phyloP scores from a whole-genome alignment of 805 yeast species.

The Candida nonsorbophila region DNA sequence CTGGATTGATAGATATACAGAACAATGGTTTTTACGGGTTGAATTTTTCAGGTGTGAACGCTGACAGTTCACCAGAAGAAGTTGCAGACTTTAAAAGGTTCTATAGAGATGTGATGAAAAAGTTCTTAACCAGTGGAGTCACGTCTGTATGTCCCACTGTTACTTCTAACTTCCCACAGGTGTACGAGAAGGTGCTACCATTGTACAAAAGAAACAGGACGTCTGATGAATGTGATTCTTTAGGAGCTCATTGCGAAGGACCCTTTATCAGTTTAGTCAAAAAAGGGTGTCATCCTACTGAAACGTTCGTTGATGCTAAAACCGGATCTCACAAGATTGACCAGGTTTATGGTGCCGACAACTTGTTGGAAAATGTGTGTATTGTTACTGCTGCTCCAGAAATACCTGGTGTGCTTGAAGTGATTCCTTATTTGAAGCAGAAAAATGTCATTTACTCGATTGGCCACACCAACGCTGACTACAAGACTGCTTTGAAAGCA shows the following conservation, averaged over 20 bases:
- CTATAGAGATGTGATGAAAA: constrained; percentile 41
- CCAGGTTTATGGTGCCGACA: constrained; percentile 25
- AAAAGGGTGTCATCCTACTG: constrained; percentile 48
- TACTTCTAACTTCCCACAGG: constrained; percentile 46
- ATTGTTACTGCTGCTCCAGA: constrained; percentile 52
- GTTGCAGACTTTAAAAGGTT: constrained; percentile 24
- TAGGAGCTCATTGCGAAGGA: constrained; percentile 60
- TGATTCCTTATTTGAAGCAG: constrained; percentile 30
- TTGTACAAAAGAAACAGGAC: constrained; percentile 30
- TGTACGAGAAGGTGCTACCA: constrained; percentile 45
- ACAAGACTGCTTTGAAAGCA: constrained; percentile 36
- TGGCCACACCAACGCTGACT: constrained; percentile 44
- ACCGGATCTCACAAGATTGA: constrained; percentile 22
- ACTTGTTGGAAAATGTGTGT: constrained; percentile 28
- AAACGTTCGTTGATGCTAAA: constrained; percentile 36
- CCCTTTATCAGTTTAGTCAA: constrained; percentile 47
- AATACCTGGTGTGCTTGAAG: constrained; percentile 39
- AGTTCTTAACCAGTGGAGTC: constrained; percentile 46
- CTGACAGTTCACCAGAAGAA: constrained; percentile 23
- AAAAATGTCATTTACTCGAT: constrained; percentile 36
- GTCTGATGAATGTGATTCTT: constrained; percentile 31
- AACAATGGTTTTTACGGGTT: constrained; percentile 55
- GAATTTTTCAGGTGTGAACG: constrained; percentile 40
- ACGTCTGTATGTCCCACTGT: constrained; percentile 55
- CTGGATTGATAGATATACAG: constrained; percentile 55